phyloP scores from a whole-genome alignment of 2,329 filamentous ascomycete species.

The Akanthomyces dipterigenus region DNA sequence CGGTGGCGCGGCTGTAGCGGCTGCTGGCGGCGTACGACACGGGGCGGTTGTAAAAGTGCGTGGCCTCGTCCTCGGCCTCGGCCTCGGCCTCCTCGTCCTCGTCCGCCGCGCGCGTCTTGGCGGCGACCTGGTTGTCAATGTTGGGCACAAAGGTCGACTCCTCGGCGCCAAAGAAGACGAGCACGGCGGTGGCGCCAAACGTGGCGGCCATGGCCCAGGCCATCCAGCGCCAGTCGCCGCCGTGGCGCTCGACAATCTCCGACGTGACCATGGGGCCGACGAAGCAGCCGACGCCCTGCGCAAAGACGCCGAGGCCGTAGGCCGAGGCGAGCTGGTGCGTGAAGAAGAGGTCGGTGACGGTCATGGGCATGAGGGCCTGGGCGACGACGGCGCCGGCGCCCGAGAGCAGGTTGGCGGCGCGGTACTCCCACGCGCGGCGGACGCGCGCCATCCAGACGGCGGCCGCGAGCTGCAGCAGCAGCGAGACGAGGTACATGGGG shows the following conservation, averaged over 20 bases:
- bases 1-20: background rate
- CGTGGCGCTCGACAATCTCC: background rate
- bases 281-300: background rate
- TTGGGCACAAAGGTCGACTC: conserved; percentile 7
- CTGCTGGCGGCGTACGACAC: background rate
- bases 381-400: background rate
- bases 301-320: background rate
- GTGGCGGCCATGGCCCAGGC: background rate
- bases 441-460: background rate
- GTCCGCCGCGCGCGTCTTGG: background rate
- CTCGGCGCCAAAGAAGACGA: background rate
- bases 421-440: background rate
- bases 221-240: background rate
- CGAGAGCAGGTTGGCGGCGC: background rate
- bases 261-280: background rate
- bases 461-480: background rate
- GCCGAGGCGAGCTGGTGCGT: background rate
- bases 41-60: background rate
- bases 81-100: background rate
- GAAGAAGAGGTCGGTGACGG: conserved; percentile 9
- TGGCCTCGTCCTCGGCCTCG: background rate
- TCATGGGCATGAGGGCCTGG: conserved; percentile 6
- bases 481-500: background rate
- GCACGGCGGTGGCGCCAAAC: background rate
- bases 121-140: background rate